Evolutionary conservation across 2,329 filamentous ascomycete genomes (phyloP).

Genomic region (Cercospora berteroae): DNA sequence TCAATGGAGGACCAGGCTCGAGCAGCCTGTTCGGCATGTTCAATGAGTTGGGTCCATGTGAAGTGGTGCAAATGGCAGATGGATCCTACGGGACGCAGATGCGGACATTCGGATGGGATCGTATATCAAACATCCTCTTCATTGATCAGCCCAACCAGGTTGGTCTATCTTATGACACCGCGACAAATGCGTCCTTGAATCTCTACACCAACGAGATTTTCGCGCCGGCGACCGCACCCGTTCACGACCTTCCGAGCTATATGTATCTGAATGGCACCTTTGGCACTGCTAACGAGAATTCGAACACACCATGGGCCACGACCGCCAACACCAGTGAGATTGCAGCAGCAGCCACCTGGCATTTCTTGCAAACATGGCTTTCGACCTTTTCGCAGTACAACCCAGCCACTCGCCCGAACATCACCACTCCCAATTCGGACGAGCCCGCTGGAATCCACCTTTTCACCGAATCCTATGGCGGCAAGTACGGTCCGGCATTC

Average conservation of each 20-base stretch:
- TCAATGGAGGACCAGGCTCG: slow-evolving; percentile 66
- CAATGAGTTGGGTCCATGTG: slow-evolving; percentile 54
- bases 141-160: slow-evolving; percentile 67
- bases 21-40: slow-evolving; percentile 66
- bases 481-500: slow-evolving; percentile 67
- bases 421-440: slow-evolving; percentile 49
- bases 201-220: slow-evolving; percentile 45
- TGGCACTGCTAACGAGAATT: slow-evolving; percentile 49
- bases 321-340: slow-evolving; percentile 40
- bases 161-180: slow-evolving; percentile 65
- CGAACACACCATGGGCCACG: slow-evolving; percentile 19
- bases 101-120: slow-evolving; percentile 66
- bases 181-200: slow-evolving; percentile 60
- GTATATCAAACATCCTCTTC: slow-evolving; percentile 58
- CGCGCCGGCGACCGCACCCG: slow-evolving; percentile 39
- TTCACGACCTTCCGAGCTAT: slow-evolving; percentile 27
- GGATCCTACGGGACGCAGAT: slow-evolving; percentile 44
- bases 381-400: slow-evolving; percentile 42
- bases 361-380: slow-evolving; percentile 62
- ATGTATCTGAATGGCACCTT: slow-evolving; percentile 64
- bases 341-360: slow-evolving; percentile 56
- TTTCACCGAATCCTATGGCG: slow-evolving; percentile 57
- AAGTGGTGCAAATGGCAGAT: slow-evolving; percentile 45
- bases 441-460: slow-evolving; percentile 50
- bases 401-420: slow-evolving; percentile 45